Evolutionary conservation across 306 rosid genomes (phyloP).

Genomic region (Adenanthera pavonina): DNA sequence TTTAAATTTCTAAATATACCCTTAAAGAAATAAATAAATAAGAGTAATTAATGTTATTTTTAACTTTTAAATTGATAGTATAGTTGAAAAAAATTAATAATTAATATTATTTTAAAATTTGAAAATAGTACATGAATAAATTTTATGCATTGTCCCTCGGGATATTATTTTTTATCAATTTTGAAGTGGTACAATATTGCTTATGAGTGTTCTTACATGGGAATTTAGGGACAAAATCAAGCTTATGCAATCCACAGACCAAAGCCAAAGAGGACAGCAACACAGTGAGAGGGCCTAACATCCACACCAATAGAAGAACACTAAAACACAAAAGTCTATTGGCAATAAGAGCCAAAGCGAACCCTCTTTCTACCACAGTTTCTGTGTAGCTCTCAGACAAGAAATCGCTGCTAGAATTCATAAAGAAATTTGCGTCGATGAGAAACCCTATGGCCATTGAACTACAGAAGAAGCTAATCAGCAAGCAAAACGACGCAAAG

Average conservation of each 20-base stretch:
- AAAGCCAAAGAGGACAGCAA: conserved; percentile 59
- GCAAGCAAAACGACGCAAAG: conserved; percentile 55
- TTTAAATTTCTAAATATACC: too few relatives aligned
- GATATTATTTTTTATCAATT: not conserved
- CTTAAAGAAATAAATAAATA: too few relatives aligned
- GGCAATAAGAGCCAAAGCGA: conserved; percentile 61
- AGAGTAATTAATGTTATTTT: too few relatives aligned
- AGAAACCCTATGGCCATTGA: conserved; percentile 69
- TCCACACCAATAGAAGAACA: conserved; percentile 75
- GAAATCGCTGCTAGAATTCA: conserved; percentile 46
- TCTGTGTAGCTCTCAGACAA: conserved; percentile 38
- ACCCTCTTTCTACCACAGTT: conserved; percentile 66
- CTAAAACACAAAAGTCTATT: conserved; percentile 62
- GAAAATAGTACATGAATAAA: too few relatives aligned
- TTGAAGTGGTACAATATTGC: conserved; percentile 14
- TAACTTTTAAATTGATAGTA: too few relatives aligned
- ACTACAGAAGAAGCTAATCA: conserved; percentile 74
- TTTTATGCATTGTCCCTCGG: too few relatives aligned
- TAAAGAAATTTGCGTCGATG: conserved; percentile 67
- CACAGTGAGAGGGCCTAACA: conserved; percentile 66
- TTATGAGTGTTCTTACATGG: conserved; percentile 27
- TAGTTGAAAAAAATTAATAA: too few relatives aligned
- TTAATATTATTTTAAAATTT: too few relatives aligned
- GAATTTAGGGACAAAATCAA: conserved; percentile 62
- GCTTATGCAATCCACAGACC: conserved; percentile 57